phyloP scores from a whole-genome alignment of 139 green algal genomes.

The Ettlia oleoabundans region DNA sequence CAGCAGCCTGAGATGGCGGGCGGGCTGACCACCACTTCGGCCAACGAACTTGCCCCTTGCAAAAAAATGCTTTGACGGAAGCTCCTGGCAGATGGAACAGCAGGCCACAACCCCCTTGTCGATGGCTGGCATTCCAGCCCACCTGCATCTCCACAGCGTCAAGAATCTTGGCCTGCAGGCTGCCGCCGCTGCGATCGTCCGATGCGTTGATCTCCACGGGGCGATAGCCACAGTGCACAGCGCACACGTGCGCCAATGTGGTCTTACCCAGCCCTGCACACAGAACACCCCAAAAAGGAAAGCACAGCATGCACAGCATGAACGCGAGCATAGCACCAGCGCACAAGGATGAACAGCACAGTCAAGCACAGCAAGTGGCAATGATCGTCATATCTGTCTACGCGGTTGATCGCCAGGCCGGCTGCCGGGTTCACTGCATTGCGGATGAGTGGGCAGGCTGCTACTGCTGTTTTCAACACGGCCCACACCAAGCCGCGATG shows the following conservation, averaged over 20 bases:
- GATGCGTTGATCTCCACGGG: conserved; percentile 95
- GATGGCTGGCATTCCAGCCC: not conserved
- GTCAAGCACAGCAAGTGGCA: not conserved
- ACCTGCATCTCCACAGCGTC: conserved; percentile 83
- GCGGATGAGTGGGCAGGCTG: not conserved
- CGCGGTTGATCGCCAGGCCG: not conserved
- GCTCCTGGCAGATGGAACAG: no score
- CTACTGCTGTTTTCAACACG: not conserved
- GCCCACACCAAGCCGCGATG: not conserved
- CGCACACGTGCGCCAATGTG: conserved; percentile 93
- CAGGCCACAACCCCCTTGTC: no score
- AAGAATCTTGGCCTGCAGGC: conserved; percentile 68
- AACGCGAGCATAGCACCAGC: not conserved
- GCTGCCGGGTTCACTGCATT: not conserved
- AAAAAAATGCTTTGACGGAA: no score
- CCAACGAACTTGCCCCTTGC: no score
- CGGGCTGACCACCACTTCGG: no score
- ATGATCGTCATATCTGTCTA: not conserved
- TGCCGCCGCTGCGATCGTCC: conserved; percentile 83
- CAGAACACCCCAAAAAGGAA: no score
- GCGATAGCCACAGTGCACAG: conserved; percentile 93
- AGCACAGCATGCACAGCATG: not conserved
- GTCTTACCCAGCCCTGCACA: conserved; percentile 93
- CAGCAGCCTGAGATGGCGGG: no score
- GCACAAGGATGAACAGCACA: not conserved